These are phyloP conservation scores for Blechomonas ayalai DNA, from an alignment of 208 protist species.

Conservation along the genomic window DNA sequence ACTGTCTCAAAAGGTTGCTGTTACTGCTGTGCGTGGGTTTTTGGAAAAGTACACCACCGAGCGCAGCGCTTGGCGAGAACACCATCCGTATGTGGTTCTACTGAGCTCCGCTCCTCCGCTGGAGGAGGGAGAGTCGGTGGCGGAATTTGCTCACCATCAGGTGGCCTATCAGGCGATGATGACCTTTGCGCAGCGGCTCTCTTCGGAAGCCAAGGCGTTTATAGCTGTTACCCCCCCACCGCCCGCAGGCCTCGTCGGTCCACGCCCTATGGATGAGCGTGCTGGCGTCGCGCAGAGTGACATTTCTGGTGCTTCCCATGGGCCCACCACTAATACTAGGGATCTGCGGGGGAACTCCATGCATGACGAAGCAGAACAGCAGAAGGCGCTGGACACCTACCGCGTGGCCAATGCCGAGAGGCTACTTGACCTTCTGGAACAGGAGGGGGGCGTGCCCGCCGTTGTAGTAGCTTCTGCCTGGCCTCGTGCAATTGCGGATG, in stretches of 20 bases:
- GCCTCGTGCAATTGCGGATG: slow-evolving; percentile 8
- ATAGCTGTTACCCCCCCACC: background rate
- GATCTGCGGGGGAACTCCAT: too few relatives aligned
- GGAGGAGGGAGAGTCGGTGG: background rate
- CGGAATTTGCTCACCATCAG: background rate
- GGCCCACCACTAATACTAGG: too few relatives aligned
- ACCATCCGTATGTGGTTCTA: slow-evolving; percentile 3
- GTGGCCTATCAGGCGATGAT: background rate
- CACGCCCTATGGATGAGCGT: too few relatives aligned
- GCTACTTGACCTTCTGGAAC: slow-evolving; percentile 1
- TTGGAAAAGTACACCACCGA: slow-evolving; percentile 1
- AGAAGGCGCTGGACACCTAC: slow-evolving; percentile 1
- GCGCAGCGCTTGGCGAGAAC: background rate
- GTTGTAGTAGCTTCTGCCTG: too few relatives aligned
- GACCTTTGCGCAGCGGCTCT: background rate
- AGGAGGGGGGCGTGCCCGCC: background rate
- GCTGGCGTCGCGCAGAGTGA: too few relatives aligned
- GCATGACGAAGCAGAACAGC: slow-evolving; percentile 1
- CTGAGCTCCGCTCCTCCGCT: slow-evolving; percentile 1
- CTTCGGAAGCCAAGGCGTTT: too few relatives aligned
- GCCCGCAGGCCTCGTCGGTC: background rate
- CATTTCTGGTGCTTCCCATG: too few relatives aligned
- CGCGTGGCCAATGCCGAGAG: background rate
- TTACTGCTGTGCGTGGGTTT: background rate
- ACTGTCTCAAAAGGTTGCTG: background rate